phyloP scores from a whole-genome alignment of 2,329 filamentous ascomycete genomes.

The Coleophoma crateriformis region DNA sequence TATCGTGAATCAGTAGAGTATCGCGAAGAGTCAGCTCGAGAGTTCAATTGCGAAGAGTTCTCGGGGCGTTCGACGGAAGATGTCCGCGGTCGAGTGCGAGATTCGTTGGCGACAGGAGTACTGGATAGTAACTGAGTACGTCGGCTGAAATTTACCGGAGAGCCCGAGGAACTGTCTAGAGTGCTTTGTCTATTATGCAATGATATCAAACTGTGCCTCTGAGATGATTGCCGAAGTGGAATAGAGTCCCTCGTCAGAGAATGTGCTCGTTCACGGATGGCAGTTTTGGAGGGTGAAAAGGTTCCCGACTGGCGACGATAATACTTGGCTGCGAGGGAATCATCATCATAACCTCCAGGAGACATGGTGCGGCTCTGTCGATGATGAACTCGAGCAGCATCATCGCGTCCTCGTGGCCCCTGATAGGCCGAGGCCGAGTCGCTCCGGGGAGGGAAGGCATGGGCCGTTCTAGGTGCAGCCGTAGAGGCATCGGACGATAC shows the following conservation, averaged over 20 bases:
- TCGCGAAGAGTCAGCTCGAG: conserved; percentile 3
- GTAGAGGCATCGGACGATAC: background rate
- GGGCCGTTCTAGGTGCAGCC: background rate
- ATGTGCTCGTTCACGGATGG: background rate
- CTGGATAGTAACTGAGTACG: background rate
- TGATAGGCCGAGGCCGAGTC: conserved; percentile 8
- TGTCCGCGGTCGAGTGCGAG: conserved; percentile 3
- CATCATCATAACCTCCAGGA: background rate
- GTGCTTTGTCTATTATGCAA: background rate
- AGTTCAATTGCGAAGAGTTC: background rate
- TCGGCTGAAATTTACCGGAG: background rate
- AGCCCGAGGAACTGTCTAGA: background rate
- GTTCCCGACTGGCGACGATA: background rate
- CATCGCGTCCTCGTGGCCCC: conserved; percentile 3
- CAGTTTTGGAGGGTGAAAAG: background rate
- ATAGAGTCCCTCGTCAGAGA: background rate
- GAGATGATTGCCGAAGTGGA: background rate
- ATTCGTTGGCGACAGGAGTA: conserved; percentile 2
- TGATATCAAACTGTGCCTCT: too few species aligned
- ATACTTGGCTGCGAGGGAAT: background rate
- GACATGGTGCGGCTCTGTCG: background rate
- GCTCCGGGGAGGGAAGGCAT: conserved; percentile 4
- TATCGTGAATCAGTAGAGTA: background rate
- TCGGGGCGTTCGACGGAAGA: conserved; percentile 1
- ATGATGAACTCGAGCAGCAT: background rate